phyloP scores from a whole-genome alignment of 106 monocot genomes.

The Platanthera zijinensis region DNA sequence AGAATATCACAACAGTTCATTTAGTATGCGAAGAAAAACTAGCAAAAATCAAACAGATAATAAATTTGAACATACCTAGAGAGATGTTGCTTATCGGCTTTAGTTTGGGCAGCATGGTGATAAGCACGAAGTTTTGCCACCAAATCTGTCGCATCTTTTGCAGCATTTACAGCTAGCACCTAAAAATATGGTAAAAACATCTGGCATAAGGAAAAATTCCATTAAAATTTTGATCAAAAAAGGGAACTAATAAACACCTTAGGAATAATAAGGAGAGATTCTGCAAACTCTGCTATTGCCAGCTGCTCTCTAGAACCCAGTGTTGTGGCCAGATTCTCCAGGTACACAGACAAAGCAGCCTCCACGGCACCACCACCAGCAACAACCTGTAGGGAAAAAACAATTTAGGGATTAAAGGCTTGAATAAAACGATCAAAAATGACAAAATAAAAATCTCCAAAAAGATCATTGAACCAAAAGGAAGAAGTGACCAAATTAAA shows the following conservation, averaged over 20 bases:
- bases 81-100: slow-evolving; percentile 92
- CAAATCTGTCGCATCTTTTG: slow-evolving; percentile 92
- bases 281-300: slow-evolving; percentile 75
- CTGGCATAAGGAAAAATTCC: not conserved
- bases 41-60: not conserved
- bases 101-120: slow-evolving; percentile 89
- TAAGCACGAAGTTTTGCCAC: slow-evolving; percentile 94
- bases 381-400: slow-evolving; percentile 44
- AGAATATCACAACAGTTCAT: too few relatives aligned
- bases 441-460: not conserved
- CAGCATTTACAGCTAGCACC: slow-evolving; percentile 98
- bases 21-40: too few relatives aligned
- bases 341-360: slow-evolving; percentile 64
- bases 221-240: not conserved
- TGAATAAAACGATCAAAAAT: not conserved
- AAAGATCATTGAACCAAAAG: not conserved
- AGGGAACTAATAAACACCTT: slow-evolving; percentile 23
- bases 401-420: not conserved
- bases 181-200: slow-evolving; percentile 14
- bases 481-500: not conserved
- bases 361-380: slow-evolving; percentile 87
- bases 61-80: slow-evolving; percentile 40
- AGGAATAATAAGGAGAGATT: slow-evolving; percentile 56
- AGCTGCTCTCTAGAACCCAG: slow-evolving; percentile 70
- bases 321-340: slow-evolving; percentile 75